Base-by-base conservation (phyloP, 2,329 filamentous ascomycete genomes). In the Akanthomyces uredinophilus region DNA sequence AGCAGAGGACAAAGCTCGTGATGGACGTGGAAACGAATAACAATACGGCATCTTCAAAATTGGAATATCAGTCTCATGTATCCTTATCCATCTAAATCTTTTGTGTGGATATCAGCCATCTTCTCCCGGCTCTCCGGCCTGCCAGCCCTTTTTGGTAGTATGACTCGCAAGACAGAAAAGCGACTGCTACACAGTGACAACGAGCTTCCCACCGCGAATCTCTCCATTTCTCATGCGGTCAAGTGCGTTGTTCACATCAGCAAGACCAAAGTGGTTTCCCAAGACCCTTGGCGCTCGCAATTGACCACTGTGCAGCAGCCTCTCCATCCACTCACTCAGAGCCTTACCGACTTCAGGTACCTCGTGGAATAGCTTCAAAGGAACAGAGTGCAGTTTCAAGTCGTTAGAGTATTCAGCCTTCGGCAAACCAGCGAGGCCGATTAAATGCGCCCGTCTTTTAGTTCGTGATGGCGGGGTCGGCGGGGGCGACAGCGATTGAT, bases 291-390 rank as follows among this genome's bases (percentile, higher is more conserved):
- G 88, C 5, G 87, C 79, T 5, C 78, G 74, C 3, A 92, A 68
- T 0, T 79, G 70, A 0, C 79, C 77, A 0, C 78, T 75, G 10
- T 80, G 76, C 7, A 92, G 72, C n/a, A 92, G 72, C 27, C 78
- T 75, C 70, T 91, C 89, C 29, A 91, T 74, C 89, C 89, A 92
- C 1, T 76, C 70, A 14, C 85, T 85, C 60, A 91, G 70, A 0
- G 78, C 79, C 65, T 86, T 82, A 0, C 90, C 90, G 0, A 92
- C 77, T 1, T 78, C 78, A 0, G 85, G 82, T 0, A 87, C 80
- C 63, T 88, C 85, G 69, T 93, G 90, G 68, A 91, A 92, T 4
- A 91, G 69, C 72, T 92, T 92, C 64, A 93, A 90, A 0, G 89
- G 89, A 0, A 92, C 86, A 0, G 79, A 84, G 68, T 91, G 88